These are phyloP conservation scores for Picea sitchensis DNA, from an alignment of 75 land plant species.

Conservation along the genomic window DNA sequence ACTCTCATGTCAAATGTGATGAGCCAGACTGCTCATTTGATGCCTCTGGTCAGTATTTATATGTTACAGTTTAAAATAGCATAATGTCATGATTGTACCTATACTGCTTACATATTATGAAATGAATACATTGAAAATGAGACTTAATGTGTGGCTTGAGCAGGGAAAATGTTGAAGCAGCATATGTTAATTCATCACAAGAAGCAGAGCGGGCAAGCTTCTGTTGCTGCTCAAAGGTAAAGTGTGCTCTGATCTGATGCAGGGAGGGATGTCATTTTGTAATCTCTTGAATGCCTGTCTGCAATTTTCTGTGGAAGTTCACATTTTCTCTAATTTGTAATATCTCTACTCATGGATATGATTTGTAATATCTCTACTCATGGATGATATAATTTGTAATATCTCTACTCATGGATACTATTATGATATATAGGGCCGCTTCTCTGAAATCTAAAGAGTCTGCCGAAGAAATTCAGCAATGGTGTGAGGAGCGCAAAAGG, in stretches of 20 bases:
- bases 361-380: background rate
- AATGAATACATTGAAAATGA: background rate
- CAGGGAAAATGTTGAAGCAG: slow-evolving; percentile 8
- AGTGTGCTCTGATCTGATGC: background rate
- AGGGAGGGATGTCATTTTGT: background rate
- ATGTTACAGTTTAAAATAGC: background rate
- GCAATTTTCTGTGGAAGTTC: background rate
- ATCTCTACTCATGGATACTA: background rate
- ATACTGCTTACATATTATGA: background rate
- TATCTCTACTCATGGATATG: background rate
- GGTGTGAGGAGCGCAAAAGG: slow-evolving; percentile 83
- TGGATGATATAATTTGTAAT: background rate
- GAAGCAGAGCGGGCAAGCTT: background rate
- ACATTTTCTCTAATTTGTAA: background rate
- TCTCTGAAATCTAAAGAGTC: background rate
- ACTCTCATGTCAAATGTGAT: background rate
- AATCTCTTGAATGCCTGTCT: background rate
- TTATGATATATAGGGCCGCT: background rate
- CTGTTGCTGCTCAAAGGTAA: background rate
- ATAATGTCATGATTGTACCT: background rate
- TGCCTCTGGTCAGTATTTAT: slow-evolving; percentile 10
- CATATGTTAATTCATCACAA: slow-evolving; percentile 2
- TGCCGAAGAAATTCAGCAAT: slow-evolving; percentile 59
- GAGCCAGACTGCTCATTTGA: slow-evolving; percentile 5
- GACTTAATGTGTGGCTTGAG: background rate